A percentile compares a stretch with the other conserved stretches of the same genome.
Conservation (phyloP, 257 asterid species). For the Fraxinus excelsior region DNA sequence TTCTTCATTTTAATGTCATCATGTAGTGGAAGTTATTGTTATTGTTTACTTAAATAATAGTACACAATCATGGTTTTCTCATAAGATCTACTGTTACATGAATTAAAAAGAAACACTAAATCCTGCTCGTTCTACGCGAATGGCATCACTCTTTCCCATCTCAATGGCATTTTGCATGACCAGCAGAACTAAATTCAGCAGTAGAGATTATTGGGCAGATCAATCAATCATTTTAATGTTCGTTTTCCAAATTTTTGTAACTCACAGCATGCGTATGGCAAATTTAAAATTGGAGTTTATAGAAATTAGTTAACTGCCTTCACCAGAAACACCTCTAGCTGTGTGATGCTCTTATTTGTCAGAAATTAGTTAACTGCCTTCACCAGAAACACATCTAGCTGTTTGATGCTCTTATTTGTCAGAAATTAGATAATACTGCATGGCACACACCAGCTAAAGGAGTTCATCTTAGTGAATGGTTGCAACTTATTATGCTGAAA, state of each 20-base stretch:
- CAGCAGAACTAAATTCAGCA: constrained; percentile 6
- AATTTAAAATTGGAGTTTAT: constrained; percentile 21
- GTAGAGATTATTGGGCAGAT: constrained; percentile 6
- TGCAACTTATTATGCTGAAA: constrained; percentile 16
- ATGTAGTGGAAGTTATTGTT: constrained; percentile 11
- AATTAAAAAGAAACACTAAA: neutral
- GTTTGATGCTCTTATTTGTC: neutral
- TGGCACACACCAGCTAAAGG: constrained; percentile 12
- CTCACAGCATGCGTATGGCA: constrained; percentile 17
- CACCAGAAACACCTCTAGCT: too few species aligned
- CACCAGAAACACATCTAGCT: neutral
- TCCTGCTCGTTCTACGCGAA: neutral
- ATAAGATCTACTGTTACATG: constrained; percentile 1
- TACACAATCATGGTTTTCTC: neutral
- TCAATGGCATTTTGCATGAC: constrained; percentile 1
- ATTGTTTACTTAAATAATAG: neutral
- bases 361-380: constrained; percentile 6
- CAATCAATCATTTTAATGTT: neutral
- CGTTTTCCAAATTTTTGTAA: neutral
- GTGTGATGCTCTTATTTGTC: too few species aligned
- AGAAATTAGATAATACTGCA: constrained; percentile 5
- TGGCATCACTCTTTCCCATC: constrained; percentile 12
- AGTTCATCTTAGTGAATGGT: constrained; percentile 21
- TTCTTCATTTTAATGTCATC: neutral
- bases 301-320: constrained; percentile 3